These are phyloP conservation scores for Fusarium sarcochroum DNA, from an alignment of 2,329 filamentous ascomycete species.

Conservation along the genomic window DNA sequence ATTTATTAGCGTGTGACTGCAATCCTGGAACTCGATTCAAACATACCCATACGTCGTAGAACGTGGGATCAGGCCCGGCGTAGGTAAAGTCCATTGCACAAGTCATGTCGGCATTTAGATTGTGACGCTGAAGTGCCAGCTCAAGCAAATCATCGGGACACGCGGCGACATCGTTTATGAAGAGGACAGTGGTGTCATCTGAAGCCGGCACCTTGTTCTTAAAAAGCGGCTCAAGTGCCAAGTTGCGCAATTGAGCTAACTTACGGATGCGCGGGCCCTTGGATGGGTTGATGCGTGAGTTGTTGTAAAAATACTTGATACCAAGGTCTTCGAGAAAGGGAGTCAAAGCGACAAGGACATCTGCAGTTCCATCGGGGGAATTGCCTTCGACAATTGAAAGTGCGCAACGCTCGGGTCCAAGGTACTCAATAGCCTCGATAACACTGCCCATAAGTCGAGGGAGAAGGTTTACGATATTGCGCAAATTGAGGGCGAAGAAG, in stretches of 20 bases:
- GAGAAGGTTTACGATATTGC: slow-evolving; percentile 60
- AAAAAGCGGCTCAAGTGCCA: slow-evolving; percentile 64
- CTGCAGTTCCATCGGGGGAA: slow-evolving; percentile 67
- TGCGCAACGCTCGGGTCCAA: slow-evolving; percentile 65
- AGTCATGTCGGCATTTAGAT: slow-evolving; percentile 66
- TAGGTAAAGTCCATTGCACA: slow-evolving; percentile 73
- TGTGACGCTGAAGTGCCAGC: slow-evolving; percentile 62
- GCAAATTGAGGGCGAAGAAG: slow-evolving; percentile 70
- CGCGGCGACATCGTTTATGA: slow-evolving; percentile 68
- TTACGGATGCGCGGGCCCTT: slow-evolving; percentile 60
- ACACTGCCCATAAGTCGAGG: slow-evolving; percentile 67
- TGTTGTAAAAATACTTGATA: slow-evolving; percentile 58
- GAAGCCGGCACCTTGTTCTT: slow-evolving; percentile 45
- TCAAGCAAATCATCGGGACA: slow-evolving; percentile 71
- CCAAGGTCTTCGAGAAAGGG: slow-evolving; percentile 57
- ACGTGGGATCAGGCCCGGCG: slow-evolving; percentile 60
- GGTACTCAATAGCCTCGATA: slow-evolving; percentile 63
- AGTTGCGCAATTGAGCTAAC: slow-evolving; percentile 66
- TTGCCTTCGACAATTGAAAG: slow-evolving; percentile 70
- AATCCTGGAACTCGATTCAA: fast-evolving
- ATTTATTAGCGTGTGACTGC: neutral
- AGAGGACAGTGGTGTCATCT: slow-evolving; percentile 62
- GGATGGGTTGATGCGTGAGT: slow-evolving; percentile 60
- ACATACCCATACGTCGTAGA: slow-evolving; percentile 67
- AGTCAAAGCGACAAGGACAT: slow-evolving; percentile 61